Evolutionary conservation across 2,329 filamentous ascomycete species (phyloP).

Genomic region (Eutypa lata): DNA sequence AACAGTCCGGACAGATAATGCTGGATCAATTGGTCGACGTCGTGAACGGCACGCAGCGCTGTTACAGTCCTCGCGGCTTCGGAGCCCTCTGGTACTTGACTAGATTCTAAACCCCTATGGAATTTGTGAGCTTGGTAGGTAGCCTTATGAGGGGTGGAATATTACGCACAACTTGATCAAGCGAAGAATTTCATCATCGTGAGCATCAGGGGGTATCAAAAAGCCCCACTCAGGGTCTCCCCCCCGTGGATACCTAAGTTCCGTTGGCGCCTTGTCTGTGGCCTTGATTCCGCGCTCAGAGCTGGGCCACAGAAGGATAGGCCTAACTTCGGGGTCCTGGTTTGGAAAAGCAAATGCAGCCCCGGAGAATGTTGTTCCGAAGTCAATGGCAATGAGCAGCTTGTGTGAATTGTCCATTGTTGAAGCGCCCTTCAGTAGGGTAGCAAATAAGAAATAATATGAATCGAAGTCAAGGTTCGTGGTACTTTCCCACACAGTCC

Average conservation of each 20-base stretch:
- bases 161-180: conserved; percentile 47
- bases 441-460: neutral
- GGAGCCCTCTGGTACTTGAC: neutral
- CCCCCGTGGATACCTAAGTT: conserved; percentile 37
- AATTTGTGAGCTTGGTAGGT: neutral
- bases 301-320: conserved; percentile 40
- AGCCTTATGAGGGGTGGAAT: conserved; percentile 15
- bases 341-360: conserved; percentile 46
- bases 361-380: conserved; percentile 55
- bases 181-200: conserved; percentile 35
- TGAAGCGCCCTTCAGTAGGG: neutral
- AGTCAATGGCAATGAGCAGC: conserved; percentile 54
- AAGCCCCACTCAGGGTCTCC: conserved; percentile 48
- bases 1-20: conserved; percentile 48
- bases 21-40: conserved; percentile 1
- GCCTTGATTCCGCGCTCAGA: conserved; percentile 29
- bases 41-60: neutral
- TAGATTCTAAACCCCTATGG: neutral
- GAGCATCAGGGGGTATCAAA: conserved; percentile 40
- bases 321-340: conserved; percentile 40
- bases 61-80: neutral
- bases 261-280: conserved; percentile 48
- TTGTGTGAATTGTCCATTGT: conserved; percentile 16
- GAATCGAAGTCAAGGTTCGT: neutral
- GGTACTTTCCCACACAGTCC: no score